Conservation (phyloP, 2,329 filamentous ascomycete genomes). For the Aspergillus floridensis region DNA sequence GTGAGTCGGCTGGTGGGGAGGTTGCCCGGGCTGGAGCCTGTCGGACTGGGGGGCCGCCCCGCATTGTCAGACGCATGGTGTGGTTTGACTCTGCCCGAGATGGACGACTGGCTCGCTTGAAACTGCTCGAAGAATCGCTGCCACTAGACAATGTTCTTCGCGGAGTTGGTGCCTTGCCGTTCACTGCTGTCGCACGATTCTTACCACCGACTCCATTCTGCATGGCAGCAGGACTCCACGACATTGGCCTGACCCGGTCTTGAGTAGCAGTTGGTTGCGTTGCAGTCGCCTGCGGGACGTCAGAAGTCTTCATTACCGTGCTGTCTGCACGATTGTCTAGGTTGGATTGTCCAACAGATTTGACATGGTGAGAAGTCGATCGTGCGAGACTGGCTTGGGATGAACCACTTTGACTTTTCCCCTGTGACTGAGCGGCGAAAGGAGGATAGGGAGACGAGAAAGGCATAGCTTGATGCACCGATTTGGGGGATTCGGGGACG, state of each 20-base stretch:
- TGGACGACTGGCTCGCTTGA: slow-evolving; percentile 62
- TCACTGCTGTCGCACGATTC: slow-evolving; percentile 6
- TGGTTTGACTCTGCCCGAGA: slow-evolving; percentile 49
- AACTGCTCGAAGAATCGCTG: slow-evolving; percentile 72
- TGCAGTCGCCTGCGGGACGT: slow-evolving; percentile 5
- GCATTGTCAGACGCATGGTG: slow-evolving; percentile 72
- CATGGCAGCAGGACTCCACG: slow-evolving; percentile 23
- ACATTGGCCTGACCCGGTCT: slow-evolving; percentile 23
- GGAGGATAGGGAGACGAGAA: slow-evolving; percentile 21
- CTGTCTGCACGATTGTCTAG: slow-evolving; percentile 17
- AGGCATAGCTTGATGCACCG: slow-evolving; percentile 14
- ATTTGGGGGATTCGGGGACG: slow-evolving; percentile 19
- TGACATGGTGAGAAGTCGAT: slow-evolving; percentile 12
- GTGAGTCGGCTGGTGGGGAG: slow-evolving; percentile 57
- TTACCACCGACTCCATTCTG: slow-evolving; percentile 11
- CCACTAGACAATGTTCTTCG: slow-evolving; percentile 61
- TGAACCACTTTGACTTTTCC: neutral
- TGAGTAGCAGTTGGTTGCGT: neutral
- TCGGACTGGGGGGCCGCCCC: slow-evolving; percentile 46
- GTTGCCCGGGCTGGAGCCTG: slow-evolving; percentile 49
- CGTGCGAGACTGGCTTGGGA: neutral
- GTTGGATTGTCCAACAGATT: slow-evolving; percentile 18
- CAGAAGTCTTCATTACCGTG: slow-evolving; percentile 9
- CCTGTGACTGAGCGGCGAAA: neutral
- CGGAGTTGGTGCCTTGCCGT: slow-evolving; percentile 27